phyloP scores from a whole-genome alignment of 2,329 filamentous ascomycete species.

The Colletotrichum sp. region DNA sequence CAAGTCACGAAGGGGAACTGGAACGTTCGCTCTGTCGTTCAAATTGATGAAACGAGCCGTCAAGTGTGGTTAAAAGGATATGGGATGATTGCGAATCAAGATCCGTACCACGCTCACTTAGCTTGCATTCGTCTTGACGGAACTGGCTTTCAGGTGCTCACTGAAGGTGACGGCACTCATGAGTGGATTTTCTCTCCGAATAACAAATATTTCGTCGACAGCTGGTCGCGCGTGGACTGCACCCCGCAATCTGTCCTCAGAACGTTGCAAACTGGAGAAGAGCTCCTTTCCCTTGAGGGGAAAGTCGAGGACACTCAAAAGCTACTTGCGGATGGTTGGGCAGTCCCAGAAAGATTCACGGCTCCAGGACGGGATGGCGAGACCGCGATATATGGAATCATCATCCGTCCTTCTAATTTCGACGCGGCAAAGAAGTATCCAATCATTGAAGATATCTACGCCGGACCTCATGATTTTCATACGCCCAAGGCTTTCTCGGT shows the following conservation, averaged over 20 bases:
- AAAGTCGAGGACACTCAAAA: not conserved
- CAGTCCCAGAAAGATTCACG: not conserved
- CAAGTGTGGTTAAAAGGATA: conserved; percentile 6
- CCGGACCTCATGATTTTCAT: conserved; percentile 28
- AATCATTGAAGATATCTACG: conserved; percentile 33
- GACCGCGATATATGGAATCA: not conserved
- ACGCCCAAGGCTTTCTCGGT: conserved; percentile 28
- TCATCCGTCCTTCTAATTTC: conserved; percentile 24
- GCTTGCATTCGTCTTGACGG: conserved; percentile 29
- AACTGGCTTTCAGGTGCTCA: conserved; percentile 27
- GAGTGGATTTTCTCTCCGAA: conserved; percentile 26
- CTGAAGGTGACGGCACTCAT: conserved; percentile 32
- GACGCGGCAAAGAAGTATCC: conserved; percentile 29
- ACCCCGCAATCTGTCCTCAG: not conserved
- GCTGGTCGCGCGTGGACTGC: not conserved
- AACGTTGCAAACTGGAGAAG: not conserved
- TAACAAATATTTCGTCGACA: not conserved
- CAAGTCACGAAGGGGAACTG: conserved; percentile 32
- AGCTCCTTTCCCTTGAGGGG: not conserved
- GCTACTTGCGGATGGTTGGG: not conserved
- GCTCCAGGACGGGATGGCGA: not conserved
- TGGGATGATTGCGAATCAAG: conserved; percentile 25
- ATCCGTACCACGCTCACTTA: conserved; percentile 31
- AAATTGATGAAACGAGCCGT: not conserved
- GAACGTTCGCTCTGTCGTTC: conserved; percentile 7